These are phyloP conservation scores for Ajuga chamaepitys DNA, from an alignment of 257 asterid species.

Conservation along the genomic window DNA sequence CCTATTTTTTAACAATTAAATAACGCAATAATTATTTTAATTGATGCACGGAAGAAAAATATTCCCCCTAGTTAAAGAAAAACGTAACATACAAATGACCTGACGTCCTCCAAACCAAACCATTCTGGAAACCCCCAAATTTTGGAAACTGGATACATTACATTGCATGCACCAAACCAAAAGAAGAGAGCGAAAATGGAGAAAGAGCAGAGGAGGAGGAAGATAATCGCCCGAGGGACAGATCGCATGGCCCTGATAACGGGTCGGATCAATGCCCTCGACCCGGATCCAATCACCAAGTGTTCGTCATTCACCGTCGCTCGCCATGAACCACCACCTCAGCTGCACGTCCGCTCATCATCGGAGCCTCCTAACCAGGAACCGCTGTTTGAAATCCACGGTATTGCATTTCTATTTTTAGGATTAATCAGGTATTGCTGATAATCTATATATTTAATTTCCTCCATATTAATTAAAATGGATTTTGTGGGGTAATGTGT, in stretches of 20 bases:
- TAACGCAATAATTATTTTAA: too few species aligned
- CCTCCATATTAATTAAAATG: too few species aligned
- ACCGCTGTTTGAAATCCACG: constrained; percentile 9
- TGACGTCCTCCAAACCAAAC: background rate
- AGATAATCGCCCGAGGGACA: constrained; percentile 36
- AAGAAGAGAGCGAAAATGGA: constrained; percentile 26
- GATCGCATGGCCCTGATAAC: constrained; percentile 55
- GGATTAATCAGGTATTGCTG: background rate
- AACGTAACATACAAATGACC: background rate
- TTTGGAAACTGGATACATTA: background rate
- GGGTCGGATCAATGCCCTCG: constrained; percentile 33
- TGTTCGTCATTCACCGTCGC: constrained; percentile 21
- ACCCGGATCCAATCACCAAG: constrained; percentile 28
- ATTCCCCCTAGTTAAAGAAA: too few species aligned
- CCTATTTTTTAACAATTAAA: too few species aligned
- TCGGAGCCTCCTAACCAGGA: constrained; percentile 25
- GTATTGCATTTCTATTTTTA: background rate
- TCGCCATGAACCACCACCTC: constrained; percentile 12
- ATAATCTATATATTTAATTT: too few species aligned
- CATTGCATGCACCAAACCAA: constrained; percentile 11
- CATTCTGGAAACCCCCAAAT: too few species aligned
- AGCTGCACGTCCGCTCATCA: constrained; percentile 25
- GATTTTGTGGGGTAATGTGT: too few species aligned
- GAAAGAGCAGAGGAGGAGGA: constrained; percentile 51
- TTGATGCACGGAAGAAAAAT: background rate